A percentile compares a stretch with the other conserved stretches of the same genome.
These are phyloP conservation scores for Botrytis paeoniae DNA, from an alignment of 2,329 filamentous ascomycete genomes.

Conservation along the genomic window DNA sequence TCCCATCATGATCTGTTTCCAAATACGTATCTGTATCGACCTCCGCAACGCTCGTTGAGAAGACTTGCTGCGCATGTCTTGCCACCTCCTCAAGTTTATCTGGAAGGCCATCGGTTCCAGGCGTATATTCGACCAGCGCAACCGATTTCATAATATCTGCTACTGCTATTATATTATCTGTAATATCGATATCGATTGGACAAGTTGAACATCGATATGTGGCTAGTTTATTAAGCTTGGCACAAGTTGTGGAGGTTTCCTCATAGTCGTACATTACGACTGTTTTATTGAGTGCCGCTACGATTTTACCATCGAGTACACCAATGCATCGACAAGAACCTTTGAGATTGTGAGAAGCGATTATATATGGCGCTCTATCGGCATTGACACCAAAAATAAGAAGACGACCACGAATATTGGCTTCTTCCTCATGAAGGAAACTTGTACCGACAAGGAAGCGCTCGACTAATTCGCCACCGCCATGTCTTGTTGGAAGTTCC, in stretches of 20 bases:
- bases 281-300: slow-evolving; percentile 87
- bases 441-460: slow-evolving; percentile 91
- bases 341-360: slow-evolving; percentile 67
- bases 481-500: slow-evolving; percentile 61
- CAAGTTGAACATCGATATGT: slow-evolving; percentile 79
- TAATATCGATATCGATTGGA: slow-evolving; percentile 75
- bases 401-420: slow-evolving; percentile 69
- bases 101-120: slow-evolving; percentile 53
- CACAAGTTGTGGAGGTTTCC: slow-evolving; percentile 54
- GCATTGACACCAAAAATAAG: slow-evolving; percentile 79
- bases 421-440: slow-evolving; percentile 54
- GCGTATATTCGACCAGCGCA: slow-evolving; percentile 69
- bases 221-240: slow-evolving; percentile 65
- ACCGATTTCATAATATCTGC: slow-evolving; percentile 94
- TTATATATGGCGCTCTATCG: slow-evolving; percentile 67
- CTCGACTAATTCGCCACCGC: slow-evolving; percentile 58
- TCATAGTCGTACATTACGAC: slow-evolving; percentile 59
- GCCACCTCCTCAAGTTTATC: slow-evolving; percentile 70
- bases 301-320: slow-evolving; percentile 71
- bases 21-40: slow-evolving; percentile 74
- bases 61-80: slow-evolving; percentile 76
- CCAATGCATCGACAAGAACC: slow-evolving; percentile 79
- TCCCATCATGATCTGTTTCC: slow-evolving; percentile 82
- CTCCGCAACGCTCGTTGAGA: slow-evolving; percentile 75
- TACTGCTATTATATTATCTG: slow-evolving; percentile 73